Conservation (phyloP, 1,284 basidiomycete genomes). For the Calocybe gambosa region DNA sequence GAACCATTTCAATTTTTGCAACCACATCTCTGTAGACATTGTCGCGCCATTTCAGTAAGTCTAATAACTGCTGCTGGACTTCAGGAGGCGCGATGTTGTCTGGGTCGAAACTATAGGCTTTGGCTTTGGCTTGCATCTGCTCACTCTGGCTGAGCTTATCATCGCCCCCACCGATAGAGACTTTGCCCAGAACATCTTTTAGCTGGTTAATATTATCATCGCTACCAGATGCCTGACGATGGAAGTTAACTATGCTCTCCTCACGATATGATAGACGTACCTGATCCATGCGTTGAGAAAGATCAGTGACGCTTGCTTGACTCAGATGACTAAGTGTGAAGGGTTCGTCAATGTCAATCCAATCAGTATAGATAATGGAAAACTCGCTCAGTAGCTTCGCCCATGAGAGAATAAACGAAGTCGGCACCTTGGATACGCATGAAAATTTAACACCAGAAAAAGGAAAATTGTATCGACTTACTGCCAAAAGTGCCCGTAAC, state of each 20-base stretch:
- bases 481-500: constrained; percentile 83
- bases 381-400: constrained; percentile 52
- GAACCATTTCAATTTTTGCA: constrained; percentile 57
- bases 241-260: background rate
- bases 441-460: background rate
- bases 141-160: constrained; percentile 50
- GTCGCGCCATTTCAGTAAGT: constrained; percentile 73
- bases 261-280: constrained; percentile 18
- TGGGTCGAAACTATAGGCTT: constrained; percentile 52
- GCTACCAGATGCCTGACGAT: constrained; percentile 23
- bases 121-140: constrained; percentile 42
- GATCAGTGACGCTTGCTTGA: constrained; percentile 77
- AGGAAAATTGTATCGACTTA: constrained; percentile 12
- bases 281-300: constrained; percentile 63
- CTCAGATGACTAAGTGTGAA: constrained; percentile 42
- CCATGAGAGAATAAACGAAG: constrained; percentile 66
- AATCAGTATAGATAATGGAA: background rate
- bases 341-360: constrained; percentile 1
- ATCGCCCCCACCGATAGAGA: constrained; percentile 44
- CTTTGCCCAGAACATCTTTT: constrained; percentile 44
- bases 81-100: constrained; percentile 62
- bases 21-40: constrained; percentile 44
- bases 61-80: constrained; percentile 61
- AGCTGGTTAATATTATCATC: constrained; percentile 34
- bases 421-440: constrained; percentile 42